phyloP scores from a whole-genome alignment of 208 protist genomes.

The Paratrypanosoma confusum region DNA sequence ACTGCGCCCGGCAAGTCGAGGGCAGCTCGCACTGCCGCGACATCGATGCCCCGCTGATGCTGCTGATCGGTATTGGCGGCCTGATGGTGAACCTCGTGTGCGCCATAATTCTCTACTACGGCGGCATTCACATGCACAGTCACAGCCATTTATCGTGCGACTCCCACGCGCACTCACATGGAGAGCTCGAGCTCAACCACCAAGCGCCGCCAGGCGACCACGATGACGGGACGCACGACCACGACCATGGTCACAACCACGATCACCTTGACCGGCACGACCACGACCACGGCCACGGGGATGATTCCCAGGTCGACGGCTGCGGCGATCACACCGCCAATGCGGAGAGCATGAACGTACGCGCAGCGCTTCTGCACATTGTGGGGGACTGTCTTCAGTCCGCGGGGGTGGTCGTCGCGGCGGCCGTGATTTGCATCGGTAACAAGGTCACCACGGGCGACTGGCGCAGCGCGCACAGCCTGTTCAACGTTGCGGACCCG shows the following conservation, averaged over 20 bases:
- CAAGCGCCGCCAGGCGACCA: no score
- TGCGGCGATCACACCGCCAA: neutral
- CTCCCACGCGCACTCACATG: slow-evolving; percentile 37
- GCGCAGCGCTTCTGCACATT: slow-evolving; percentile 80
- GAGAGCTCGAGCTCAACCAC: slow-evolving; percentile 23
- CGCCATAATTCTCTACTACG: slow-evolving; percentile 74
- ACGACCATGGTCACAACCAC: slow-evolving; percentile 28
- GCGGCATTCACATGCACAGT: slow-evolving; percentile 60
- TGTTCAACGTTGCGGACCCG: slow-evolving; percentile 83
- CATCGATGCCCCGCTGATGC: slow-evolving; percentile 62
- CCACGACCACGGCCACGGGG: slow-evolving; percentile 6
- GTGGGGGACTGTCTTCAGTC: slow-evolving; percentile 86
- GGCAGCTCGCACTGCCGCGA: slow-evolving; percentile 24
- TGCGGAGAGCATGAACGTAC: slow-evolving; percentile 23
- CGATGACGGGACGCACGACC: no score
- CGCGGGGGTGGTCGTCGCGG: slow-evolving; percentile 78
- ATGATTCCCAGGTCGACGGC: neutral
- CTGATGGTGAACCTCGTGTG: slow-evolving; percentile 81
- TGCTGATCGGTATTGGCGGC: slow-evolving; percentile 68
- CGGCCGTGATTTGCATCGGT: slow-evolving; percentile 62
- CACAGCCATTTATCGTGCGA: slow-evolving; percentile 19
- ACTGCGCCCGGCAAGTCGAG: slow-evolving; percentile 24
- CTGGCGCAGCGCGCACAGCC: slow-evolving; percentile 32
- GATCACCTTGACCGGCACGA: slow-evolving; percentile 9
- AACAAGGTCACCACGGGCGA: slow-evolving; percentile 34